These are phyloP conservation scores for Kitagawia praeruptora DNA, from an alignment of 129 eudicot genomes.

Conservation along the genomic window DNA sequence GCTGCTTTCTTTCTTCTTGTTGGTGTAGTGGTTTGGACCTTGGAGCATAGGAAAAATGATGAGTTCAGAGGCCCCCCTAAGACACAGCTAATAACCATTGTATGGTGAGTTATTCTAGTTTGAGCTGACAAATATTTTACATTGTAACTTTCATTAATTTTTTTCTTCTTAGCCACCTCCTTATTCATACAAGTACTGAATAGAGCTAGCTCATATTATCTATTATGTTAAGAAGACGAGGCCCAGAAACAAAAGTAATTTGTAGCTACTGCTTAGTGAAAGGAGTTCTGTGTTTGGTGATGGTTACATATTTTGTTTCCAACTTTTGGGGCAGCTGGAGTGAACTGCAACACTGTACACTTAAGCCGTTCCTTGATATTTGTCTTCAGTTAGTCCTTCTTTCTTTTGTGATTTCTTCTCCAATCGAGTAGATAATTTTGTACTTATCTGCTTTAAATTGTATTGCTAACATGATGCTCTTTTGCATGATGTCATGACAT, in stretches of 20 bases:
- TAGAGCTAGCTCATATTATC: background rate
- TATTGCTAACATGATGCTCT: background rate
- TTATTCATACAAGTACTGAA: background rate
- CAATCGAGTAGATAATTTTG: background rate
- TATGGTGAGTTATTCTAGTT: conserved; percentile 45
- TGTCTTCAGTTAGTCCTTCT: background rate
- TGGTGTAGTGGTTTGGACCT: conserved; percentile 76
- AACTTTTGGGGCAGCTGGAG: background rate
- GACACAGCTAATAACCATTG: conserved; percentile 63
- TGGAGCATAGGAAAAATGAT: conserved; percentile 80
- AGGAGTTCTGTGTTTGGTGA: background rate
- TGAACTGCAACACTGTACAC: background rate
- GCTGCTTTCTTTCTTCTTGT: conserved; percentile 66
- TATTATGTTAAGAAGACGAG: background rate
- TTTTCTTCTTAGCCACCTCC: background rate
- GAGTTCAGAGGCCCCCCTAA: conserved; percentile 85
- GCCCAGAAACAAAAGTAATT: background rate
- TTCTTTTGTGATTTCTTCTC: background rate
- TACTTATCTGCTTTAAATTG: background rate
- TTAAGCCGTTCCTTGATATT: background rate
- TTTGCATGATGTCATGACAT: background rate
- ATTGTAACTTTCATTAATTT: background rate
- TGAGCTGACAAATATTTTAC: background rate
- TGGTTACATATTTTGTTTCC: background rate
- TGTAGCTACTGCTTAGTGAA: background rate